Percentiles rank a stretch among this genome's conserved stretches.
phyloP scores from a whole-genome alignment of 2,329 filamentous ascomycete genomes.

The Aspergillus jensenii region DNA sequence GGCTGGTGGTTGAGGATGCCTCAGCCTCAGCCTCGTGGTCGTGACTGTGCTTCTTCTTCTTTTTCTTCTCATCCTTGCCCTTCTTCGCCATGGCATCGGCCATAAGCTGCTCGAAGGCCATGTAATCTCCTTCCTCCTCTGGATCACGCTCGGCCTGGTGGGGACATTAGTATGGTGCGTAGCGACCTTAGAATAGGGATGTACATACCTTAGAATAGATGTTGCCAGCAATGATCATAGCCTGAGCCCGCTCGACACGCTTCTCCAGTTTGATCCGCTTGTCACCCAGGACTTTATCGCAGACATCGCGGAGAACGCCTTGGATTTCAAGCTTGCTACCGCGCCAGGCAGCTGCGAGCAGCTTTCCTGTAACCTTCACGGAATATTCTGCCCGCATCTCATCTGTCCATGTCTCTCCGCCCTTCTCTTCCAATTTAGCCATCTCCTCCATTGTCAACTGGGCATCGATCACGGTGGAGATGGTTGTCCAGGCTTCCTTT shows the following conservation, averaged over 20 bases:
- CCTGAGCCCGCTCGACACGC: slow-evolving; percentile 86
- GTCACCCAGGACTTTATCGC: slow-evolving; percentile 79
- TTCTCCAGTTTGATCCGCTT: slow-evolving; percentile 79
- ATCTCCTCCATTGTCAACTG: slow-evolving; percentile 99
- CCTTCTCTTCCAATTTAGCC: slow-evolving; percentile 91
- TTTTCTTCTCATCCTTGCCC: slow-evolving; percentile 73
- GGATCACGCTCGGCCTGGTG: slow-evolving; percentile 80
- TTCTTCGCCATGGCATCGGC: slow-evolving; percentile 96
- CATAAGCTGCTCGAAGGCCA: slow-evolving; percentile 97
- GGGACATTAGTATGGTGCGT: slow-evolving; percentile 10
- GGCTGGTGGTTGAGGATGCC: slow-evolving; percentile 8
- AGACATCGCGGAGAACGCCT: slow-evolving; percentile 90
- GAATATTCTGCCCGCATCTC: slow-evolving; percentile 96
- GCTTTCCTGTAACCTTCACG: slow-evolving; percentile 94
- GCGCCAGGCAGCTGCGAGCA: slow-evolving; percentile 92
- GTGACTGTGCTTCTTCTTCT: slow-evolving; percentile 50
- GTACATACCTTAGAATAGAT: slow-evolving; percentile 76
- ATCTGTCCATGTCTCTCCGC: slow-evolving; percentile 97
- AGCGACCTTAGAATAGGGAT: not conserved
- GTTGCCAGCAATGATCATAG: slow-evolving; percentile 82
- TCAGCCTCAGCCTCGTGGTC: slow-evolving; percentile 9
- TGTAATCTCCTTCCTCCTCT: slow-evolving; percentile 97
- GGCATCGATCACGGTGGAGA: slow-evolving; percentile 91
- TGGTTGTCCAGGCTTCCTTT: slow-evolving; percentile 98
- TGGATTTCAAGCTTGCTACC: slow-evolving; percentile 98